These are phyloP conservation scores for Sporothrix variecibatus DNA, from an alignment of 2,329 filamentous ascomycete genomes.

Conservation along the genomic window DNA sequence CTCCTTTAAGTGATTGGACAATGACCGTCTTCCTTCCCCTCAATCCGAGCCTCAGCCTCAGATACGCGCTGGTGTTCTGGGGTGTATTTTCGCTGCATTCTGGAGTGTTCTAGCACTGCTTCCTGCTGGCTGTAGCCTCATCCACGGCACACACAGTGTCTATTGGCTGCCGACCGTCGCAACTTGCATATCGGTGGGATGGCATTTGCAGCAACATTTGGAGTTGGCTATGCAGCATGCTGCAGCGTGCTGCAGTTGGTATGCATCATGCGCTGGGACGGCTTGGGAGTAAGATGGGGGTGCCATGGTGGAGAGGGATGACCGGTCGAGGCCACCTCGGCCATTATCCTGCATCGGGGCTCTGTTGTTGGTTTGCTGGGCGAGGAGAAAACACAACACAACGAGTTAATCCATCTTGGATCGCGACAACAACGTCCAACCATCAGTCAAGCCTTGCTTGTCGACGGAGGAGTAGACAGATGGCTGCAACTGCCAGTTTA, in stretches of 20 bases:
- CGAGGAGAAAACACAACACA: not conserved
- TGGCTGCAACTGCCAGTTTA: not conserved
- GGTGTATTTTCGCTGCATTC: not conserved
- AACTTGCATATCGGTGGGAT: constrained; percentile 10
- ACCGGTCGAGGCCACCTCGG: not conserved
- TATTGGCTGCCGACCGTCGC: not conserved
- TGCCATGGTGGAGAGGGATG: not conserved
- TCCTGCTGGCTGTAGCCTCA: not conserved
- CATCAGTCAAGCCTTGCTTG: constrained; percentile 1
- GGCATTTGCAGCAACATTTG: not conserved
- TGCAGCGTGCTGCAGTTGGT: not conserved
- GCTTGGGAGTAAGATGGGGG: not conserved
- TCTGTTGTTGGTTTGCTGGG: not conserved
- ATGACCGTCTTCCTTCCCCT: not conserved
- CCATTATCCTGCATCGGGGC: not conserved
- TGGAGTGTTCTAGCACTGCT: not conserved
- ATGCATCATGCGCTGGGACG: not conserved
- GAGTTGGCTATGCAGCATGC: not conserved
- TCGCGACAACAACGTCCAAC: not conserved
- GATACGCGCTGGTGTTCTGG: not conserved
- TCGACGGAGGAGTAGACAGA: not conserved
- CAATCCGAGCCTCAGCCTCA: not conserved
- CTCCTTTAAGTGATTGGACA: constrained; percentile 1
- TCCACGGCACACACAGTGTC: not conserved
- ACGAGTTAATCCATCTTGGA: not conserved